A percentile compares a stretch with the other conserved stretches of the same genome.
phyloP scores from a whole-genome alignment of 208 protist species.

The Herpetomonas samuelpessoai region DNA sequence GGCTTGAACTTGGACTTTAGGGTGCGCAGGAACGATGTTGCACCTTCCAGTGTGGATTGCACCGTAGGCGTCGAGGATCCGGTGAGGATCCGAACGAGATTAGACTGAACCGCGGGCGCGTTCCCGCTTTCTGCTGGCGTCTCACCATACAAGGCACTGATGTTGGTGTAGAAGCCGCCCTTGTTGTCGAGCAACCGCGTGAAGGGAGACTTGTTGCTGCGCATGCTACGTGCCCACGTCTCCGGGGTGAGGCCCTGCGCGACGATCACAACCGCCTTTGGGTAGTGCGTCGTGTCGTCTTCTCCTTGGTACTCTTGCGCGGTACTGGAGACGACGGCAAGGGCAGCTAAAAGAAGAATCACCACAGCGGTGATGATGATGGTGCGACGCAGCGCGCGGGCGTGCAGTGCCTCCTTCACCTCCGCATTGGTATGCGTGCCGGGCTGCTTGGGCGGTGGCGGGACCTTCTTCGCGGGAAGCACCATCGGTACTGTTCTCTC shows the following conservation, averaged over 20 bases:
- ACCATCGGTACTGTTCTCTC: constrained; percentile 15
- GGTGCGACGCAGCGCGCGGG: constrained; percentile 52
- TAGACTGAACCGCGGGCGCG: not conserved
- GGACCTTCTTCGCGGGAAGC: constrained; percentile 24
- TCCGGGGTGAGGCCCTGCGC: constrained; percentile 30
- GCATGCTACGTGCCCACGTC: constrained; percentile 31
- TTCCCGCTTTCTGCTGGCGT: not conserved
- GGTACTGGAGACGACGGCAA: constrained; percentile 61
- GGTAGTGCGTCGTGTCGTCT: constrained; percentile 10
- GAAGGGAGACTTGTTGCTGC: constrained; percentile 70
- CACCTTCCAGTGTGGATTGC: constrained; percentile 24
- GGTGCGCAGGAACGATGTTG: constrained; percentile 39
- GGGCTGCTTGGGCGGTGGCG: constrained; percentile 41
- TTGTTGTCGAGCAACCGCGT: constrained; percentile 29
- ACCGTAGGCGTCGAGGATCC: constrained; percentile 17
- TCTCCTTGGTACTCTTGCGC: constrained; percentile 30
- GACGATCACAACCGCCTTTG: constrained; percentile 53
- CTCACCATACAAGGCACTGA: constrained; percentile 11
- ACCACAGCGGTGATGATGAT: constrained; percentile 59
- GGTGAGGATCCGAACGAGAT: constrained; percentile 59
- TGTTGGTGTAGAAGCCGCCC: constrained; percentile 30
- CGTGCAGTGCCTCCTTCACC: constrained; percentile 66
- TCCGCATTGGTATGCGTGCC: constrained; percentile 68
- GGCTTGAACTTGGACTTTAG: constrained; percentile 33
- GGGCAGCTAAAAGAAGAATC: constrained; percentile 55